phyloP scores from a whole-genome alignment of 345 rosid genomes.

The Noccaea bulbosa region DNA sequence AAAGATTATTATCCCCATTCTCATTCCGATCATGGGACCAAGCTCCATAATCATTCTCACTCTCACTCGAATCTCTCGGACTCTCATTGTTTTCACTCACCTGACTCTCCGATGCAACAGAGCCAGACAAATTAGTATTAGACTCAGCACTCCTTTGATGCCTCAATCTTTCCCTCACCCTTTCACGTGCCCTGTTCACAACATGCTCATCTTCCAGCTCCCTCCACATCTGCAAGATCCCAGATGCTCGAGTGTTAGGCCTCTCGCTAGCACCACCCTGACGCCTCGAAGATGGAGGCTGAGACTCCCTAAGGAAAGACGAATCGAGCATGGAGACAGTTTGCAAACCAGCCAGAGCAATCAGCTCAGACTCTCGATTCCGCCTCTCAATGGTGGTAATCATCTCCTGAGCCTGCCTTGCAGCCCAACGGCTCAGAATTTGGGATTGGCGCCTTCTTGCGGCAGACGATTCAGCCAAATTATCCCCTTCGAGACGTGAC shows the following conservation, averaged over 20 bases:
- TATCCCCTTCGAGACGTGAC: conserved; percentile 87
- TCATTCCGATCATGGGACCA: conserved; percentile 76
- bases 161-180: conserved; percentile 84
- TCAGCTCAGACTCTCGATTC: conserved; percentile 92
- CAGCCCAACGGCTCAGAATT: conserved; percentile 92
- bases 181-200: conserved; percentile 80
- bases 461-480: conserved; percentile 93
- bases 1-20: conserved; percentile 56
- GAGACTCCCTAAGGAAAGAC: conserved; percentile 90
- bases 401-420: conserved; percentile 98
- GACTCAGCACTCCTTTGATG: conserved; percentile 62
- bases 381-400: conserved; percentile 95
- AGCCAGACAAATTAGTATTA: conserved; percentile 44
- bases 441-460: conserved; percentile 85
- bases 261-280: conserved; percentile 70
- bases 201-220: conserved; percentile 98
- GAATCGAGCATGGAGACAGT: conserved; percentile 97
- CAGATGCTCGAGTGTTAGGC: conserved; percentile 86
- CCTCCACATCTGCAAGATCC: conserved; percentile 97
- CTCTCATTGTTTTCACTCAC: conserved; percentile 76
- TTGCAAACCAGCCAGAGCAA: conserved; percentile 95
- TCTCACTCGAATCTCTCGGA: conserved; percentile 71
- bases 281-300: conserved; percentile 71
- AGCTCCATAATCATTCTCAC: conserved; percentile 72
- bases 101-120: conserved; percentile 58